phyloP scores from a whole-genome alignment of 176 grass and related monocot species.

The Puya raimondii region DNA sequence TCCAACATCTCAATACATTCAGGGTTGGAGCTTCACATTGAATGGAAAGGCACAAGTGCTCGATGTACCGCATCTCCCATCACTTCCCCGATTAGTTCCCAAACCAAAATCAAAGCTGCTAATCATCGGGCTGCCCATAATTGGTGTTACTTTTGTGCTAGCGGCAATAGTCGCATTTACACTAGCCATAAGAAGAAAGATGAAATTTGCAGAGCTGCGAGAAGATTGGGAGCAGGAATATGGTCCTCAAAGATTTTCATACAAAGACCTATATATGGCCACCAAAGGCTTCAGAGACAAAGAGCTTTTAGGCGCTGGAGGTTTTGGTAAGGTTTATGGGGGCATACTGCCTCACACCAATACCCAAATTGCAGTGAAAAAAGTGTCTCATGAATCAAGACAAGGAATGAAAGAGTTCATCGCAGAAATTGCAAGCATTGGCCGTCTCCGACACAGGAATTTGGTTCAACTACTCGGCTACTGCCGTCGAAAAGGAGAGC shows the following conservation, averaged over 20 bases:
- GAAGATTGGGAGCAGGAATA: conserved; percentile 61
- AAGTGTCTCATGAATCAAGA: conserved; percentile 45
- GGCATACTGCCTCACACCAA: conserved; percentile 29
- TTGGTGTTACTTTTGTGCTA: conserved; percentile 9
- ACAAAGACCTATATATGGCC: conserved; percentile 45
- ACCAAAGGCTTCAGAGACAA: conserved; percentile 41
- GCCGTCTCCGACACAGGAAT: conserved; percentile 60
- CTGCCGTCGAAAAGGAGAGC: conserved; percentile 53
- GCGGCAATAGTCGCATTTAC: neutral
- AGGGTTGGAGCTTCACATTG: conserved; percentile 61
- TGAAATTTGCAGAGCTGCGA: conserved; percentile 37
- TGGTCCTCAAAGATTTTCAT: conserved; percentile 54
- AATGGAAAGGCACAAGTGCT: conserved; percentile 35
- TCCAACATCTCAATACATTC: conserved; percentile 43
- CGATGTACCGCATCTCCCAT: conserved; percentile 41
- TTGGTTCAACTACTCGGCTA: conserved; percentile 67
- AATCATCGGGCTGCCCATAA: neutral
- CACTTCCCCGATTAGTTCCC: conserved; percentile 12
- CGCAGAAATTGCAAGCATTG: conserved; percentile 64
- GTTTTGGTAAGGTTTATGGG: conserved; percentile 58
- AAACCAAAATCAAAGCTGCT: neutral
- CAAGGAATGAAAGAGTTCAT: conserved; percentile 76
- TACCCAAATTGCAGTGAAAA: conserved; percentile 60
- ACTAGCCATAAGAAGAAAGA: conserved; percentile 3
- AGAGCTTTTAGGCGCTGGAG: conserved; percentile 42